Evolutionary conservation across 139 green algal species (phyloP).

Genomic region (Coelastrella sp.): DNA sequence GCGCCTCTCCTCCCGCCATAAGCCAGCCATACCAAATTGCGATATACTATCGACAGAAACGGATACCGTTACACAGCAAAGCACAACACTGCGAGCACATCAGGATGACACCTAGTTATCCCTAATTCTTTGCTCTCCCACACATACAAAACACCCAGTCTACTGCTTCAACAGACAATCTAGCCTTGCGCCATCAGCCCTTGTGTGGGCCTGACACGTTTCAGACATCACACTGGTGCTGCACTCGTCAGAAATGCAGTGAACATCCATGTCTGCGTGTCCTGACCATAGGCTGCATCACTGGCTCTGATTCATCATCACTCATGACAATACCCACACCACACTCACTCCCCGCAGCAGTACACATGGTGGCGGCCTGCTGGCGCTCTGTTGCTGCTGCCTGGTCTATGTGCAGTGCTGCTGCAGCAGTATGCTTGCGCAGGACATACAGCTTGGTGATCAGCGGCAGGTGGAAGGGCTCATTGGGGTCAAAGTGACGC

Average conservation of each 20-base stretch:
- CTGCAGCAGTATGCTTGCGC: not conserved
- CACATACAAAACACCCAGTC: too few species aligned
- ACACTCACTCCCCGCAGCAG: not conserved
- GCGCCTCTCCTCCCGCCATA: too few species aligned
- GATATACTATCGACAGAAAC: too few species aligned
- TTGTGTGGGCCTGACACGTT: too few species aligned
- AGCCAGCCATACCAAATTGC: too few species aligned
- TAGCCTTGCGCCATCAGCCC: too few species aligned
- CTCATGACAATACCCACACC: not conserved
- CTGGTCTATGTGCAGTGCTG: not conserved
- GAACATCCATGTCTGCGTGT: not conserved
- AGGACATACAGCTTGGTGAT: slow-evolving; percentile 26
- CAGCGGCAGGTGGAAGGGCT: slow-evolving; percentile 16
- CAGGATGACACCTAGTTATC: too few species aligned
- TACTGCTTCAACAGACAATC: too few species aligned
- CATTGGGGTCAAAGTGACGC: not conserved
- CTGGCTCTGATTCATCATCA: not conserved
- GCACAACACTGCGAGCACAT: too few species aligned
- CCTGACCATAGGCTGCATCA: not conserved
- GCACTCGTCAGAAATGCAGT: not conserved
- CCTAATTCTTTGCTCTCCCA: too few species aligned
- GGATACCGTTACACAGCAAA: too few species aligned
- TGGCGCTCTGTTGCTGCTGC: not conserved
- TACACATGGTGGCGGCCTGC: not conserved
- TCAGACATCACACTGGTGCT: not conserved